Conservation (phyloP, 2,329 filamentous ascomycete genomes). For the Fusarium nematophilum region DNA sequence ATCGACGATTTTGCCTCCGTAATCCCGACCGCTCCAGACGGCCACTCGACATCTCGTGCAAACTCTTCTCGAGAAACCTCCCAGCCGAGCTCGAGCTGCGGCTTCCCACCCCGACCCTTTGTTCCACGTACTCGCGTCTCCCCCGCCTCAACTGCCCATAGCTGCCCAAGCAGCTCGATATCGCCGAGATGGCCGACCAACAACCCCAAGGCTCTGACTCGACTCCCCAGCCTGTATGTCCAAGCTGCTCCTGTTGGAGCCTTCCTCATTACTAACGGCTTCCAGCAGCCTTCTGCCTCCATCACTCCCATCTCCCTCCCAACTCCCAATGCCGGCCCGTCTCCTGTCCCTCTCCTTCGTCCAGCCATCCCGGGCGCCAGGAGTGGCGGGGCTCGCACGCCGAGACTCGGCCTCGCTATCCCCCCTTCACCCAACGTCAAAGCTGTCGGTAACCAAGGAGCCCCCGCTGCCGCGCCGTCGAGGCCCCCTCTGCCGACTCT, state of each 20-base stretch:
- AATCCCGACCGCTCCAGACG: constrained; percentile 16
- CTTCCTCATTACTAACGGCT: constrained; percentile 28
- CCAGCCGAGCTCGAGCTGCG: background rate
- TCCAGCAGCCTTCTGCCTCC: constrained; percentile 36
- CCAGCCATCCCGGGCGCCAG: constrained; percentile 81
- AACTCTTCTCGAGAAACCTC: background rate
- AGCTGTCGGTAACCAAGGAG: constrained; percentile 70
- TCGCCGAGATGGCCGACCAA: constrained; percentile 41
- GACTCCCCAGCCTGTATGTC: constrained; percentile 38
- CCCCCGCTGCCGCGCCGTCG: constrained; percentile 48
- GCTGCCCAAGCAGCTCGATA: constrained; percentile 26
- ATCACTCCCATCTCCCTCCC: constrained; percentile 45
- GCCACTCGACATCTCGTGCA: background rate
- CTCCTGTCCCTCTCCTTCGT: constrained; percentile 82
- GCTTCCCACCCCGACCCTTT: background rate
- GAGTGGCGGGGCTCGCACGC: constrained; percentile 72
- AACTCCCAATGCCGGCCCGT: constrained; percentile 56
- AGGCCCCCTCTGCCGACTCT: constrained; percentile 78
- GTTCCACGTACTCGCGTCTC: background rate
- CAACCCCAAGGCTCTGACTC: constrained; percentile 36
- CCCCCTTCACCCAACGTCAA: constrained; percentile 87
- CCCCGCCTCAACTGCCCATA: background rate
- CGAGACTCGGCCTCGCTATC: constrained; percentile 88
- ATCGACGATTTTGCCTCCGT: constrained; percentile 31
- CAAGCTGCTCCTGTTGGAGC: background rate